Evolutionary conservation across 2,329 filamentous ascomycete genomes (phyloP).

Genomic region (Beauveria caledonica): DNA sequence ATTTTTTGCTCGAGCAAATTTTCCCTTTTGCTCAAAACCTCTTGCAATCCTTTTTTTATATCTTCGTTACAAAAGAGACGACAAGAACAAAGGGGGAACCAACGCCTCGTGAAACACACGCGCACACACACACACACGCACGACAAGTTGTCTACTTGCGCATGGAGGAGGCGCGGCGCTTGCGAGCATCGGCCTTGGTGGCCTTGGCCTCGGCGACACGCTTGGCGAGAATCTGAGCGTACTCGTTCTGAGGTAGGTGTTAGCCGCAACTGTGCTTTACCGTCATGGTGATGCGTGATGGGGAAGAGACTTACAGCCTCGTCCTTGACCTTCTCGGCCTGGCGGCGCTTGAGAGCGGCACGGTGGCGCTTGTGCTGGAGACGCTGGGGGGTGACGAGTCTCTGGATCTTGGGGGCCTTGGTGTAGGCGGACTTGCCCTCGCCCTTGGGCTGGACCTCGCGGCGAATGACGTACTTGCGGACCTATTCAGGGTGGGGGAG

Average conservation of each 20-base stretch:
- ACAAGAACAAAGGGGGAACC: constrained; percentile 13
- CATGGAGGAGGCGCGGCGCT: constrained; percentile 95
- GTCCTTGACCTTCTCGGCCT: constrained; percentile 95
- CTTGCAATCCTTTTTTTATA: not conserved
- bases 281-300: not conserved
- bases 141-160: constrained; percentile 58
- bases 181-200: constrained; percentile 87
- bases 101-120: constrained; percentile 17
- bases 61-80: constrained; percentile 7
- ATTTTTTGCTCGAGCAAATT: not conserved
- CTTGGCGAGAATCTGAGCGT: constrained; percentile 92
- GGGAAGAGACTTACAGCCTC: constrained; percentile 69
- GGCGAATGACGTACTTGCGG: constrained; percentile 99
- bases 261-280: constrained; percentile 1
- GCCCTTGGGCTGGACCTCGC: constrained; percentile 92
- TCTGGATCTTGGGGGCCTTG: constrained; percentile 99
- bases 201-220: constrained; percentile 94
- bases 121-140: constrained; percentile 27
- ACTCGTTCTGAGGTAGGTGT: constrained; percentile 70
- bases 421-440: constrained; percentile 98
- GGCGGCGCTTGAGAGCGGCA: constrained; percentile 95
- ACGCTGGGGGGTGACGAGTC: constrained; percentile 97
- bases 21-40: constrained; percentile 17
- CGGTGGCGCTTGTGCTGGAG: constrained; percentile 99
- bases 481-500: constrained; percentile 46